These are phyloP conservation scores for Hanseniaspora uvarum DNA, from an alignment of 1,139 yeast genomes.

Conservation along the genomic window DNA sequence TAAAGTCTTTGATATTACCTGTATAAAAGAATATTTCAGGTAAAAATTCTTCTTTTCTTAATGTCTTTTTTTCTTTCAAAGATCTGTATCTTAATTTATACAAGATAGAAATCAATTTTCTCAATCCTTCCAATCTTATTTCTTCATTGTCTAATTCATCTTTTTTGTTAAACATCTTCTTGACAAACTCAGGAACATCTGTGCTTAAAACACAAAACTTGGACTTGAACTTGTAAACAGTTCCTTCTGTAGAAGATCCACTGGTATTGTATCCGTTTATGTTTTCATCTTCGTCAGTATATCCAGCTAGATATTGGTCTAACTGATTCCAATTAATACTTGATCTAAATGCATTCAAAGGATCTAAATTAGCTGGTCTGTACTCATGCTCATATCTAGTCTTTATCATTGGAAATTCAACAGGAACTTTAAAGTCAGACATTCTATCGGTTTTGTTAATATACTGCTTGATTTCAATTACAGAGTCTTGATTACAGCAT, in stretches of 20 bases:
- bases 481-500: conserved; percentile 56
- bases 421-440: conserved; percentile 28
- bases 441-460: conserved; percentile 30
- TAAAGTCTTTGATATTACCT: conserved; percentile 64
- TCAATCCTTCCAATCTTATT: conserved; percentile 73
- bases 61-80: conserved; percentile 35
- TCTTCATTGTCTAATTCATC: conserved; percentile 73
- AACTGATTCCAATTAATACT: conserved; percentile 79
- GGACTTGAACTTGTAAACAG: conserved; percentile 53
- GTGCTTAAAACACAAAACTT: conserved; percentile 79
- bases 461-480: conserved; percentile 69
- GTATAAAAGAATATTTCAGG: conserved; percentile 84
- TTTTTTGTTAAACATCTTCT: conserved; percentile 33
- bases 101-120: conserved; percentile 57
- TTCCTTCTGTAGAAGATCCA: conserved; percentile 38
- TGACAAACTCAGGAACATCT: conserved; percentile 48
- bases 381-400: conserved; percentile 69
- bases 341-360: conserved; percentile 43
- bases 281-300: conserved; percentile 41
- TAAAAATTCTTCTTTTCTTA: conserved; percentile 42
- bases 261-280: neutral
- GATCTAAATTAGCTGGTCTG: conserved; percentile 48
- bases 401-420: conserved; percentile 42
- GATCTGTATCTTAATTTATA: conserved; percentile 49
- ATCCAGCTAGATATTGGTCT: conserved; percentile 86